Conservation (phyloP, 805 yeast genomes). For the Wickerhamomyces tratensis region DNA sequence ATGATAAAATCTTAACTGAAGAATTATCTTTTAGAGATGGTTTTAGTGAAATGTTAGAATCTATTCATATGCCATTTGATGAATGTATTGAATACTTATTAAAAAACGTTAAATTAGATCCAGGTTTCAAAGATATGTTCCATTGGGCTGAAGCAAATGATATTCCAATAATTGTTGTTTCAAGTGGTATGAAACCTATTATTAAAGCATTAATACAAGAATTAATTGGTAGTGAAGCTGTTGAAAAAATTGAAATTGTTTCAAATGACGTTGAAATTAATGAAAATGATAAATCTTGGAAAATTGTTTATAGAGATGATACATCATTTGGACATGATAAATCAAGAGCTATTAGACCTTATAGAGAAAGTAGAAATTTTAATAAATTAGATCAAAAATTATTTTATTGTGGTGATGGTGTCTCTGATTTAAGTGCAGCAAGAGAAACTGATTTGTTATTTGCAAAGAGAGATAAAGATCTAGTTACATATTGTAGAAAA, state of each 20-base stretch:
- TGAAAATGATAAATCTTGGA: constrained; percentile 55
- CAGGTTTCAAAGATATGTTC: constrained; percentile 80
- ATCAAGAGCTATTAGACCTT: constrained; percentile 59
- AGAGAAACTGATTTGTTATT: constrained; percentile 88
- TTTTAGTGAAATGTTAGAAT: constrained; percentile 75
- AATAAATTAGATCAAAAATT: constrained; percentile 44
- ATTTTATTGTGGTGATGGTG: constrained; percentile 97
- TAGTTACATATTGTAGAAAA: constrained; percentile 72
- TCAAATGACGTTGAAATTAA: constrained; percentile 64
- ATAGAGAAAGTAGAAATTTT: constrained; percentile 19
- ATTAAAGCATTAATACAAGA: constrained; percentile 67
- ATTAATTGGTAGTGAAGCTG: constrained; percentile 71
- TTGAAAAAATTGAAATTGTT: constrained; percentile 64
- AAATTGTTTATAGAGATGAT: constrained; percentile 76
- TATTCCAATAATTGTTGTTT: constrained; percentile 80
- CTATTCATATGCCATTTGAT: constrained; percentile 65
- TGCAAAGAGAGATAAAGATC: constrained; percentile 88
- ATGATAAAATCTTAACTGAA: constrained; percentile 64
- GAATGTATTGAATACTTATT: constrained; percentile 70
- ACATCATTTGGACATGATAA: constrained; percentile 93
- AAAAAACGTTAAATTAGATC: constrained; percentile 67
- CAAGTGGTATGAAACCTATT: constrained; percentile 91
- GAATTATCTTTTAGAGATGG: constrained; percentile 70
- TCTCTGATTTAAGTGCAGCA: constrained; percentile 90
- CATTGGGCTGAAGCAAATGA: constrained; percentile 63